Conservation (phyloP, 192 early-diverging fungal genomes). For the Radiomyces spectabilis region DNA sequence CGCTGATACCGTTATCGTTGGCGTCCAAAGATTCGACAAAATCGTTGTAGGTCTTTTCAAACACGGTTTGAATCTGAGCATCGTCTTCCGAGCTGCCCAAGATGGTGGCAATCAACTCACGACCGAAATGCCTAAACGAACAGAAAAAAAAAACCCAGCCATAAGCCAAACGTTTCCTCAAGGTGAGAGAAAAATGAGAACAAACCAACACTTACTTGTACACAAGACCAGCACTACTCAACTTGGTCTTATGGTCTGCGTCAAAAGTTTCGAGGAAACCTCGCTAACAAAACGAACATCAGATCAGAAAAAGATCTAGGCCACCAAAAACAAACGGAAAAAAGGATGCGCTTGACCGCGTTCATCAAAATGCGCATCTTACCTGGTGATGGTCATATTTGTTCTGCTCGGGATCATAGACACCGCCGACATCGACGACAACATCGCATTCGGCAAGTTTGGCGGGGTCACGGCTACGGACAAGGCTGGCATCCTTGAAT, state of each 20-base stretch:
- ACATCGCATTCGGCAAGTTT: slow-evolving; percentile 72
- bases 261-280: slow-evolving; percentile 88
- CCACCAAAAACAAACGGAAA: slow-evolving; percentile 5
- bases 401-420: slow-evolving; percentile 68
- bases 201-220: slow-evolving; percentile 85
- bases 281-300: slow-evolving; percentile 30
- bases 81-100: slow-evolving; percentile 44
- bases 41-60: slow-evolving; percentile 80
- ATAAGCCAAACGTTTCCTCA: no score
- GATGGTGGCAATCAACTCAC: slow-evolving; percentile 62
- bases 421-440: slow-evolving; percentile 93
- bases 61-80: slow-evolving; percentile 56
- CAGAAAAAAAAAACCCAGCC: not conserved
- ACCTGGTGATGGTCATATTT: slow-evolving; percentile 90
- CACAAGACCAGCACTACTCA: slow-evolving; percentile 91
- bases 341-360: not conserved
- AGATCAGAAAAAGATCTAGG: no score
- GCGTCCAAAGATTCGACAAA: slow-evolving; percentile 78
- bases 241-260: slow-evolving; percentile 66
- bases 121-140: slow-evolving; percentile 69
- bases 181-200: no score
- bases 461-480: slow-evolving; percentile 79
- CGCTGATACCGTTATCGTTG: slow-evolving; percentile 90
- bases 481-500: slow-evolving; percentile 58
- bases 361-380: slow-evolving; percentile 1